These are phyloP conservation scores for Blastobotrys chiropterorum DNA, from an alignment of 805 yeast species.

Conservation along the genomic window DNA sequence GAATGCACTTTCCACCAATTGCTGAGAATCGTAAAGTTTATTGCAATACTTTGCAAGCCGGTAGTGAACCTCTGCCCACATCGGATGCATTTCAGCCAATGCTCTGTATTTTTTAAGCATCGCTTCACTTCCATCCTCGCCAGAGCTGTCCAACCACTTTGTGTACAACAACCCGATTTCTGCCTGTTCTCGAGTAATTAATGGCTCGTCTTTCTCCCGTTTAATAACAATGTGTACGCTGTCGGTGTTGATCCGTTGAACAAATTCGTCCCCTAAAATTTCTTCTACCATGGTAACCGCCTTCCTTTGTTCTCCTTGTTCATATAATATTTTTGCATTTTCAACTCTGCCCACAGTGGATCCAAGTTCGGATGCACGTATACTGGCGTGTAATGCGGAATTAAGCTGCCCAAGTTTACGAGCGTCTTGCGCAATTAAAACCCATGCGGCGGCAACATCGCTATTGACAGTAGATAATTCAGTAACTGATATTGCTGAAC, in stretches of 20 bases:
- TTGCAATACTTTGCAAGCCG: slow-evolving; percentile 73
- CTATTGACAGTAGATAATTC: neutral
- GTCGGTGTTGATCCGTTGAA: slow-evolving; percentile 7
- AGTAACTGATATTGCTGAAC: slow-evolving; percentile 36
- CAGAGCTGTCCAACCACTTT: slow-evolving; percentile 81
- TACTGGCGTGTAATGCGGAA: slow-evolving; percentile 53
- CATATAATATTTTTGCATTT: slow-evolving; percentile 80
- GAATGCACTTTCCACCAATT: slow-evolving; percentile 31
- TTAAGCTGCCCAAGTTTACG: slow-evolving; percentile 64
- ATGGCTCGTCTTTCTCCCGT: neutral
- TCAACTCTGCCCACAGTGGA: slow-evolving; percentile 49
- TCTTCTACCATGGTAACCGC: slow-evolving; percentile 64
- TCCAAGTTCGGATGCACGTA: neutral
- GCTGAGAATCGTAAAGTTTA: slow-evolving; percentile 65
- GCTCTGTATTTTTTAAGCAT: slow-evolving; percentile 63
- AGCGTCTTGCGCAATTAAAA: slow-evolving; percentile 57
- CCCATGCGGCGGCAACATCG: slow-evolving; percentile 43
- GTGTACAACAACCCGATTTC: slow-evolving; percentile 70
- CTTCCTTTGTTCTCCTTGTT: slow-evolving; percentile 77
- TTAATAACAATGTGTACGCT: neutral
- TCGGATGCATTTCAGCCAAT: slow-evolving; percentile 47
- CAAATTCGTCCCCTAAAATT: slow-evolving; percentile 25
- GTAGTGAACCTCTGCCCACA: slow-evolving; percentile 77
- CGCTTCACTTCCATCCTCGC: slow-evolving; percentile 69
- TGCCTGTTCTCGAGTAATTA: slow-evolving; percentile 23